These are phyloP conservation scores for Thelonectria olida DNA, from an alignment of 2,329 filamentous ascomycete genomes.

Conservation along the genomic window DNA sequence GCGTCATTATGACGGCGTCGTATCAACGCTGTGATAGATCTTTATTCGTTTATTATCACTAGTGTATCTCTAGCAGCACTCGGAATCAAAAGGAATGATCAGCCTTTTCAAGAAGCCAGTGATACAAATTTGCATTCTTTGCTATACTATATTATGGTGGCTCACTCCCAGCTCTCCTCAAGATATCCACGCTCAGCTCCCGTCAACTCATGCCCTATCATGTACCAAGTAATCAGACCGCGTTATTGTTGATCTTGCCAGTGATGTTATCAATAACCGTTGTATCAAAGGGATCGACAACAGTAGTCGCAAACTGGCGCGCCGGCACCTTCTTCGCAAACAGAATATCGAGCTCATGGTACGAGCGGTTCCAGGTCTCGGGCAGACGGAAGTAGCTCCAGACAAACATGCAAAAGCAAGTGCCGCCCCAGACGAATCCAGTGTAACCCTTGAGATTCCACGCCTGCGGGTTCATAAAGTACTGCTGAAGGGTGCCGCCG, in stretches of 20 bases:
- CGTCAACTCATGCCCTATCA: no score
- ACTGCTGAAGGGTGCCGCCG: conserved; percentile 39
- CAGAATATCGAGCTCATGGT: conserved; percentile 21
- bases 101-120: no score
- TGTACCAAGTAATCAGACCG: not conserved
- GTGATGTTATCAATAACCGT: not conserved
- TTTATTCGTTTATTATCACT: no score
- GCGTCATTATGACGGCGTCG: no score
- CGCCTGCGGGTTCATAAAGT: conserved; percentile 48
- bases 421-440: conserved; percentile 48
- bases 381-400: conserved; percentile 59
- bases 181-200: no score
- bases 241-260: not conserved
- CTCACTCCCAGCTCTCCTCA: no score
- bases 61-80: no score
- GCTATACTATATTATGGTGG: no score
- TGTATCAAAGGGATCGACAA: conserved; percentile 14
- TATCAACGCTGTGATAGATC: no score
- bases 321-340: conserved; percentile 16
- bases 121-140: no score
- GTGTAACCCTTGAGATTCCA: conserved; percentile 50
- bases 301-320: conserved; percentile 3
- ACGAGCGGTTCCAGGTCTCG: conserved; percentile 49
- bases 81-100: no score
- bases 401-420: conserved; percentile 35